phyloP scores from a whole-genome alignment of 441 rosid species.

The Manihot esculenta region DNA sequence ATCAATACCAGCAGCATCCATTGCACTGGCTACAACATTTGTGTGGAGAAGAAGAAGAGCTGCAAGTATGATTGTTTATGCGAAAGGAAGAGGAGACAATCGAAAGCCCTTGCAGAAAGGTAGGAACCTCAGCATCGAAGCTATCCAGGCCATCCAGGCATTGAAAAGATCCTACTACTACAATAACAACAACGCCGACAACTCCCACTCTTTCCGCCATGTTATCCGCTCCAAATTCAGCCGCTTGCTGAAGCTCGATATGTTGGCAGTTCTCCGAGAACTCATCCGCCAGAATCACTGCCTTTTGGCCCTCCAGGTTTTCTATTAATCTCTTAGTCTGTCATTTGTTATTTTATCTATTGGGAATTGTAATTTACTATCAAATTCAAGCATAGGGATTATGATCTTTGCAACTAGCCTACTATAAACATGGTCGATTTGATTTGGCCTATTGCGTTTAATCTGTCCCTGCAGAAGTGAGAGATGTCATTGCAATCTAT shows the following conservation, averaged over 20 bases:
- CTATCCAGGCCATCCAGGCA: constrained; percentile 77
- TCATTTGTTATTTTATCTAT: too few relatives aligned
- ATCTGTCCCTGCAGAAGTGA: too few relatives aligned
- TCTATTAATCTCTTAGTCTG: too few relatives aligned
- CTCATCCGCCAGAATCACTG: constrained; percentile 76
- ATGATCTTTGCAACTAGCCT: too few relatives aligned
- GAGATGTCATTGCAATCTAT: too few relatives aligned
- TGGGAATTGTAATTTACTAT: too few relatives aligned
- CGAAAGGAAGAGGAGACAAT: constrained; percentile 31
- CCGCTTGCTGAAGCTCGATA: constrained; percentile 78
- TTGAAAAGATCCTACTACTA: constrained; percentile 58
- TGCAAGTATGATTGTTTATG: neutral
- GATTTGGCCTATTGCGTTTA: too few relatives aligned
- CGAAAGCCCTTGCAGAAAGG: constrained; percentile 74
- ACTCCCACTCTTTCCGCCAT: constrained; percentile 30
- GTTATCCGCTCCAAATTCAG: constrained; percentile 51
- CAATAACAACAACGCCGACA: neutral
- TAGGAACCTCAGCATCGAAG: constrained; percentile 80
- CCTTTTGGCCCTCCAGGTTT: constrained; percentile 60
- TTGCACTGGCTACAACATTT: neutral
- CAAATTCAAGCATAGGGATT: too few relatives aligned
- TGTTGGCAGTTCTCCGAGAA: constrained; percentile 82
- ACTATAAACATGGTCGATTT: too few relatives aligned
- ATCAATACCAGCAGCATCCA: neutral
- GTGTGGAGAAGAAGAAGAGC: neutral